A percentile compares a stretch with the other conserved stretches of the same genome.
Conservation (phyloP, 306 rosid species). For the Begonia loranthoides region DNA sequence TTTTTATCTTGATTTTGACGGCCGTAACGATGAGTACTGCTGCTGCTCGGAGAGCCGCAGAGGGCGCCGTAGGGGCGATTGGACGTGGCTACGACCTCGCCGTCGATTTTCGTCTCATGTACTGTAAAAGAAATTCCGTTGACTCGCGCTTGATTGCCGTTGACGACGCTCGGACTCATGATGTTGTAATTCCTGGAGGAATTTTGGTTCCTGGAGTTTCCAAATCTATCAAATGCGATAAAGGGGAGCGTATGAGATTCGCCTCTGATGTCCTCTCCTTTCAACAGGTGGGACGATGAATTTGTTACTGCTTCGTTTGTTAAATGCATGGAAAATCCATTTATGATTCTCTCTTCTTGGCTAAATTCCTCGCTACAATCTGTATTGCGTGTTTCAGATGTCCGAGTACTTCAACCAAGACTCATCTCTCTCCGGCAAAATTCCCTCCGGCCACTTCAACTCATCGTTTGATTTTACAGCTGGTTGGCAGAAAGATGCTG, state of each 20-base stretch:
- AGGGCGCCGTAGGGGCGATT: conserved; percentile 30
- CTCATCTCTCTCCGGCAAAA: conserved; percentile 58
- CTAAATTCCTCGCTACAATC: background rate
- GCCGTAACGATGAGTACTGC: conserved; percentile 13
- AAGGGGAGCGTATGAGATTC: conserved; percentile 73
- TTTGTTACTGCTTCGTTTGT: no score
- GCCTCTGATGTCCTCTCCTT: conserved; percentile 68
- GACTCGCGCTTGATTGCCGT: conserved; percentile 35
- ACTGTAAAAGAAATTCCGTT: conserved; percentile 22
- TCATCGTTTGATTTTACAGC: conserved; percentile 54
- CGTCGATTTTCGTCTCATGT: conserved; percentile 50
- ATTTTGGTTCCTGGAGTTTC: conserved; percentile 52
- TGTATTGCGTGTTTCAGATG: conserved; percentile 32
- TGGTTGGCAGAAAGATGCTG: conserved; percentile 82
- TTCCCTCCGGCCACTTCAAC: conserved; percentile 77
- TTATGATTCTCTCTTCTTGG: background rate
- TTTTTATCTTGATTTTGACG: no score
- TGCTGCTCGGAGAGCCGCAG: conserved; percentile 21
- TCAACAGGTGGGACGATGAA: conserved; percentile 42
- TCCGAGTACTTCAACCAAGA: conserved; percentile 84
- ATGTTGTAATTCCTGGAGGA: conserved; percentile 42
- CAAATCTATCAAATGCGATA: conserved; percentile 68
- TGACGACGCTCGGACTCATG: conserved; percentile 26
- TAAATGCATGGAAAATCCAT: no score
- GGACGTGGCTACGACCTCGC: conserved; percentile 61